Percentiles rank a stretch among this genome's conserved stretches.
phyloP scores from a whole-genome alignment of 495 filamentous ascomycete species.

The Thozetella sp. region DNA sequence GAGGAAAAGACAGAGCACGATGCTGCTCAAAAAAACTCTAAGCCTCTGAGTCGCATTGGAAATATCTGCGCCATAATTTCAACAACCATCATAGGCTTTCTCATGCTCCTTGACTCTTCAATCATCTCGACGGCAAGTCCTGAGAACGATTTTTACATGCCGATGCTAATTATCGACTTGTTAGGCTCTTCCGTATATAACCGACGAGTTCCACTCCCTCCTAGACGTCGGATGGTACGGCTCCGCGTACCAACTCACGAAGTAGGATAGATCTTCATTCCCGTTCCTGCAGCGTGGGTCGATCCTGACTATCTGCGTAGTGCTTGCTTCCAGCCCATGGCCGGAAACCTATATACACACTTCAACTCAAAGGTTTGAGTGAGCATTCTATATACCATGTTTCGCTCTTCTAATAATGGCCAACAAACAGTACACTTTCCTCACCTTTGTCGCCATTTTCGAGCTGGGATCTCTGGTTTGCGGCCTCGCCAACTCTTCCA shows the following conservation, averaged over 20 bases:
- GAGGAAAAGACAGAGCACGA: too few species aligned
- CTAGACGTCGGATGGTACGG: constrained; percentile 58
- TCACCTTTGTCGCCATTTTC: constrained; percentile 47
- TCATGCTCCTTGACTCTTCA: constrained; percentile 49
- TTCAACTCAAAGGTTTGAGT: constrained; percentile 28
- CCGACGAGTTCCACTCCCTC: constrained; percentile 38
- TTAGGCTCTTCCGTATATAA: constrained; percentile 10
- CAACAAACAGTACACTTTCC: constrained; percentile 45
- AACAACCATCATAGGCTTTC: constrained; percentile 7
- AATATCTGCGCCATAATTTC: constrained; percentile 5
- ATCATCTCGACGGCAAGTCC: constrained; percentile 44
- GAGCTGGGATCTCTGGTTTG: constrained; percentile 57
- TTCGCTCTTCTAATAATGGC: background rate
- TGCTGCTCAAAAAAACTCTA: too few species aligned
- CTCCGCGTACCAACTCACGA: constrained; percentile 23
- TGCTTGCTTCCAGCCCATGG: constrained; percentile 39
- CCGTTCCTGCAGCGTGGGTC: too few species aligned
- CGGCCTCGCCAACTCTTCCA: constrained; percentile 48
- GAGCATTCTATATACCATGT: background rate
- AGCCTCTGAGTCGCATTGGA: too few species aligned
- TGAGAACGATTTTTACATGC: too few species aligned
- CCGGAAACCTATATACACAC: constrained; percentile 43
- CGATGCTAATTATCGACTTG: background rate
- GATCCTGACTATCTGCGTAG: constrained; percentile 10
- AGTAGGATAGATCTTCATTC: constrained; percentile 7